Conservation (phyloP, 371 early-diverging fungal genomes). For the Umbelopsis sp. region DNA sequence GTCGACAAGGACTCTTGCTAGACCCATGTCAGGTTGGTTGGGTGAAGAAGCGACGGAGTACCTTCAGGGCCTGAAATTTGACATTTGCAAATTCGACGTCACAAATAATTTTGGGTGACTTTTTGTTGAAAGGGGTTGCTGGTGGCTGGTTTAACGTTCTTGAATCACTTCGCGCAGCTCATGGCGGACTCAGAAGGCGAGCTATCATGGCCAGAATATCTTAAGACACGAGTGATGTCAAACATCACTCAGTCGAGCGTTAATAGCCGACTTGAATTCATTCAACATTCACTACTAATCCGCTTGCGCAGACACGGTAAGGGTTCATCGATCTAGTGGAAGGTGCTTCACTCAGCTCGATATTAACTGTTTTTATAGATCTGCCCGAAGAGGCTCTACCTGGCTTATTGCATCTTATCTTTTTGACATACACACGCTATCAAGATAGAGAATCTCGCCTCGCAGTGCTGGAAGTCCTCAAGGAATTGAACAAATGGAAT, state of each 20-base stretch:
- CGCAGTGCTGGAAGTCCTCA: constrained; percentile 60
- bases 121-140: constrained; percentile 6
- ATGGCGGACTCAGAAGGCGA: constrained; percentile 49
- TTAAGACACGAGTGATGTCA: constrained; percentile 52
- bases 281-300: constrained; percentile 58
- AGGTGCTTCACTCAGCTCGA: neutral
- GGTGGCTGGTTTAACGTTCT: constrained; percentile 8
- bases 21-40: constrained; percentile 5
- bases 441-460: constrained; percentile 64
- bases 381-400: constrained; percentile 60
- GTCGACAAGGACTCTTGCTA: constrained; percentile 44
- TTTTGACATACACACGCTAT: constrained; percentile 67
- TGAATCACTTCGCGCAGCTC: constrained; percentile 9
- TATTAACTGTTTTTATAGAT: constrained; percentile 38
- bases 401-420: constrained; percentile 54
- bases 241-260: constrained; percentile 56
- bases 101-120: constrained; percentile 6
- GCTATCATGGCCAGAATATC: constrained; percentile 62
- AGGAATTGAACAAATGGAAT: constrained; percentile 65
- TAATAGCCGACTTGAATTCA: constrained; percentile 57
- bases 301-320: constrained; percentile 65
- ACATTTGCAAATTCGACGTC: constrained; percentile 12
- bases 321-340: neutral
- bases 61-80: neutral
- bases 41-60: neutral